Conservation (phyloP, 225 moss, liverwort and hornwort species). For the Thuidium tamariscinum region DNA sequence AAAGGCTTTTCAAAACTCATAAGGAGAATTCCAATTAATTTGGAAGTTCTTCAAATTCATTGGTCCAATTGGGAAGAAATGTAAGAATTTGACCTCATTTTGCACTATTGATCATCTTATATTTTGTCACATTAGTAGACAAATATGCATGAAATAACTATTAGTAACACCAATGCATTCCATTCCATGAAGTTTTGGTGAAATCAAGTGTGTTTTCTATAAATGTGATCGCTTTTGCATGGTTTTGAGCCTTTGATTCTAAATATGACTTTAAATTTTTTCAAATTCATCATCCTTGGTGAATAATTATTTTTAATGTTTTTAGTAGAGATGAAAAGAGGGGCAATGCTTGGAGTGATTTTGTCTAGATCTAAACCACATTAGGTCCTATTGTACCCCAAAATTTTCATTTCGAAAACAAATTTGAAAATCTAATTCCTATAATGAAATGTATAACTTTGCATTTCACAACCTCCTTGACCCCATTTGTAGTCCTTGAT, state of each 20-base stretch:
- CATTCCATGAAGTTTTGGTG: neutral
- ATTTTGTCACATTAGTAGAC: too few species aligned
- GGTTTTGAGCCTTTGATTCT: neutral
- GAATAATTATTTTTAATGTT: neutral
- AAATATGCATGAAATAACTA: neutral
- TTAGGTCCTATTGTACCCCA: neutral
- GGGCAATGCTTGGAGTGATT: fast-evolving
- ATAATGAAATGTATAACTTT: fast-evolving
- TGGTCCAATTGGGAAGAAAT: fast-evolving
- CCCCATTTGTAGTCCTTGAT: fast-evolving
- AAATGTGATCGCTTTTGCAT: too few species aligned
- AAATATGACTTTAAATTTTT: neutral
- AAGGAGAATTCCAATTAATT: fast-evolving
- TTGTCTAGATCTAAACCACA: neutral
- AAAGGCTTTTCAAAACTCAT: neutral
- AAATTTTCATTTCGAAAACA: neutral
- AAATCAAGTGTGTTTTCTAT: too few species aligned
- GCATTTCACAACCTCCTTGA: fast-evolving
- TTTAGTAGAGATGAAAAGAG: fast-evolving
- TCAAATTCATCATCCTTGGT: fast-evolving
- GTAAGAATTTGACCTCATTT: neutral
- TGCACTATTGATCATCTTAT: neutral
- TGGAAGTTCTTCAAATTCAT: neutral
- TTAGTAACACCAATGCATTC: fast-evolving
- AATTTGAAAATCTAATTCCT: fast-evolving